Evolutionary conservation across 1,284 basidiomycete genomes (phyloP), one percentile per base, ranked within the genome.

Genomic region (Caloboletus firmus): DNA sequence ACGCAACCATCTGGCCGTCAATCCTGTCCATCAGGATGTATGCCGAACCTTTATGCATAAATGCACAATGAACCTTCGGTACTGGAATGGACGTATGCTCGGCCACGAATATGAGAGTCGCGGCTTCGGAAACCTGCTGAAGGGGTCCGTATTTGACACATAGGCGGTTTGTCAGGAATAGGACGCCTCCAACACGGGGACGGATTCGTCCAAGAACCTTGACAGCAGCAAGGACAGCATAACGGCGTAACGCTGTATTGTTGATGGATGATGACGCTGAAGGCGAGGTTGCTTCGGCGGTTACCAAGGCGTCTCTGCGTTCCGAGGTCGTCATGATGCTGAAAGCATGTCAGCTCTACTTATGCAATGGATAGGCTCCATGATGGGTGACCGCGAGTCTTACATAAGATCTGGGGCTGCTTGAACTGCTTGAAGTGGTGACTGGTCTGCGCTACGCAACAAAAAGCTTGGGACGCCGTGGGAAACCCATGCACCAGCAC

Each of bases 11-110:
- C 0, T 49, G 3, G 0, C 56, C 52, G 0, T 42, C 2, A 1
- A 59, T 40, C 44, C 42, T 50, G 1, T 60, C 58, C 49, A 59
- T 59, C 6, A 59, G 1, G 15, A 59, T 52, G 40, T 57, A 60
- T 22, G 43, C 43, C 0, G 1, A 15, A 0, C 40, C 46, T 0
- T 46, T 41, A 15, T 52, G 43, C 6, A 49, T 17, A 1, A 52
- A 59, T 1, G 55, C 49, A 13, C 40, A 57, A 5, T 49, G 17
- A 15, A 60, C 44, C 35, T 36, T 57, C 0, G 54, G 58, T 0
- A 52, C 54, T 1, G 39, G 58, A 30, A 60, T 46, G 10, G 49
- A 46, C 0, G 49, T 60, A 13, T 50, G 39, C 4, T 24, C 1
- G 0, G 13, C 39, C 1, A 56, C 18, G 4, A 45, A 56, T 7